These are phyloP conservation scores for Tinospora cordifolia DNA, from an alignment of 164 flowering plant species.

Conservation along the genomic window DNA sequence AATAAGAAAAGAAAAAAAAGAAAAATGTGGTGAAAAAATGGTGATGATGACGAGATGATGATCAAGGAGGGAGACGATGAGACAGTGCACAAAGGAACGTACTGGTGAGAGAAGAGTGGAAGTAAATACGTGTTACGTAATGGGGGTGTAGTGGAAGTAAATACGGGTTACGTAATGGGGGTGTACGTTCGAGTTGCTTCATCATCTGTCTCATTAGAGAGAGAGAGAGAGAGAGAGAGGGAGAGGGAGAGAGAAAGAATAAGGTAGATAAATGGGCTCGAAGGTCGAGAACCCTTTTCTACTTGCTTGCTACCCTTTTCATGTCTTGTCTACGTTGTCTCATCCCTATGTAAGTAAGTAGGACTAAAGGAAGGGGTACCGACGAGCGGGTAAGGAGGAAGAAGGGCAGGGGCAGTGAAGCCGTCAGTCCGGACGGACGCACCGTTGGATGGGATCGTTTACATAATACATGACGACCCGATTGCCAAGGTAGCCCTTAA, in stretches of 20 bases:
- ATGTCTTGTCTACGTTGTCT: conserved; percentile 10
- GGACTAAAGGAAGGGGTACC: background rate
- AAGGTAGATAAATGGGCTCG: too few relatives aligned
- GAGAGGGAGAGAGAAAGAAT: too few relatives aligned
- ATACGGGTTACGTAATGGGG: background rate
- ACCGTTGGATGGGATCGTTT: conserved; percentile 2
- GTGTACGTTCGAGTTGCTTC: too few relatives aligned
- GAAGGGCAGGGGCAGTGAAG: background rate
- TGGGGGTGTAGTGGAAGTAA: background rate
- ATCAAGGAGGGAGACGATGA: background rate
- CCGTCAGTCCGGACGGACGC: background rate
- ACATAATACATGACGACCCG: background rate
- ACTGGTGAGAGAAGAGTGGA: background rate
- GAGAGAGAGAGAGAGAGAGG: too few relatives aligned
- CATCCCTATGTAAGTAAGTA: background rate
- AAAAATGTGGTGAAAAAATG: too few relatives aligned
- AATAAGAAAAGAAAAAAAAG: too few relatives aligned
- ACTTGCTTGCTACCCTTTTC: background rate
- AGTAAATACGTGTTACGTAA: conserved; percentile 1
- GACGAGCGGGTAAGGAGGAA: background rate
- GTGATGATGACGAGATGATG: too few relatives aligned
- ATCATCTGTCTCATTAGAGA: background rate
- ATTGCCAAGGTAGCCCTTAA: background rate
- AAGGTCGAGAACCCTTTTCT: conserved; percentile 2
- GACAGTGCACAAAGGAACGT: background rate